Evolutionary conservation across 371 early-diverging fungal species (phyloP), one percentile per base, ranked within the genome.

Genomic region (Circinella umbellata): DNA sequence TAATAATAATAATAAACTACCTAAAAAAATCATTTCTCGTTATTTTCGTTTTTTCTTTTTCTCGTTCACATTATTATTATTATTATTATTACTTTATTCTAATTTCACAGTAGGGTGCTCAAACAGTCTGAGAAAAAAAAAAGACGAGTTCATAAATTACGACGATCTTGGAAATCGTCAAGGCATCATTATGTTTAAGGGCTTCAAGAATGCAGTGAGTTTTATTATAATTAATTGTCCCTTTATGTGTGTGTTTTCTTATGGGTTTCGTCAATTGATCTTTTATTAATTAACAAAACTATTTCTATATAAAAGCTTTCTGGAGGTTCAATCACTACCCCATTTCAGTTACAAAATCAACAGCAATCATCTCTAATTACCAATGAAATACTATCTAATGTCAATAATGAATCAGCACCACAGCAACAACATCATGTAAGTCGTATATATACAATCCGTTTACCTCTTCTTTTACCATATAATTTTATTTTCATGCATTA

Each of bases 151-250:
- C 17, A 36, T 13, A 38, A 38, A 61, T 38, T 37, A 37, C 38
- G 38, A 7, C 17, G 61, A 38, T 38, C 61, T 3, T 8, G 14
- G 13, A 2, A 38, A 36, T 27, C 39, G 38, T 17, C 42, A 46
- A 63, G 14, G 6, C 48, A 63, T 47, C 69, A 75, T 62, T 66
- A 81, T 81, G 81, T 77, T 81, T 57, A 81, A 81, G 68, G 81
- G 81, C 66, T 69, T 81, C n/a, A 81, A 81, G 71, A 79, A 77
- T 59, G 81, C 75, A 69, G 81, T 81, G 77, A 69, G 79, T 73
- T 39, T 37, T 54, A 27, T 27, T 27, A 27, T 27, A 1, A 27
- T 27, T 27, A 0, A 27, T 27, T 27, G 27, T 27, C 27, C 2
- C 27, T 27, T 27, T 27, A 27, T 27, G 27, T 27, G 27, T n/a